Conservation (phyloP, 2,329 filamentous ascomycete species). For the Arthrocladium fulminans region DNA sequence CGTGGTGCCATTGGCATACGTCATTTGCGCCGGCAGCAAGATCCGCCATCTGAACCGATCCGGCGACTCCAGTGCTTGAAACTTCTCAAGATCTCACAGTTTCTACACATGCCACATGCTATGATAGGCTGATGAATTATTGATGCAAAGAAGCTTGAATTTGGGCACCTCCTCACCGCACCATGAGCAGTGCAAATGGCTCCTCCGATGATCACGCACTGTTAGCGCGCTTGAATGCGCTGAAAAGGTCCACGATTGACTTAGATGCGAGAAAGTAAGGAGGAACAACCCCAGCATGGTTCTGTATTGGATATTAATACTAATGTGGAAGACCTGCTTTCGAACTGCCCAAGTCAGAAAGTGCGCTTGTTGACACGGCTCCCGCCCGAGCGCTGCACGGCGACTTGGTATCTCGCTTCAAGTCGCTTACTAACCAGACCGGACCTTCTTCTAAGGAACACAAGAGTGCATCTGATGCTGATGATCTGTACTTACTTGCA, state of each 20-base stretch:
- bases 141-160: too few species aligned
- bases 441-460: not conserved
- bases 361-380: slow-evolving; percentile 10
- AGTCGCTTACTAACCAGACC: slow-evolving; percentile 13
- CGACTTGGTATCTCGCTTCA: slow-evolving; percentile 21
- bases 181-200: slow-evolving; percentile 15
- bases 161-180: not conserved
- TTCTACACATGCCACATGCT: too few species aligned
- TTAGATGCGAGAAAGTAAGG: slow-evolving; percentile 25
- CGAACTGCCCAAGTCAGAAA: not conserved
- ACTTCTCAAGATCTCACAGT: too few species aligned
- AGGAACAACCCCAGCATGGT: not conserved
- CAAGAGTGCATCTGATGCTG: slow-evolving; percentile 1
- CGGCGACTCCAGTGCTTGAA: too few species aligned
- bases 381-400: slow-evolving; percentile 18
- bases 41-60: too few species aligned
- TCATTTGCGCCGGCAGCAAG: too few species aligned
- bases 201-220: slow-evolving; percentile 24
- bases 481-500: slow-evolving; percentile 4
- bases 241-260: slow-evolving; percentile 28
- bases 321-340: slow-evolving; percentile 1
- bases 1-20: too few species aligned
- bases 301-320: not conserved
- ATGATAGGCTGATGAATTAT: too few species aligned
- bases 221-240: slow-evolving; percentile 28